phyloP scores from a whole-genome alignment of 257 asterid genomes.

The Ilex aquifolium region DNA sequence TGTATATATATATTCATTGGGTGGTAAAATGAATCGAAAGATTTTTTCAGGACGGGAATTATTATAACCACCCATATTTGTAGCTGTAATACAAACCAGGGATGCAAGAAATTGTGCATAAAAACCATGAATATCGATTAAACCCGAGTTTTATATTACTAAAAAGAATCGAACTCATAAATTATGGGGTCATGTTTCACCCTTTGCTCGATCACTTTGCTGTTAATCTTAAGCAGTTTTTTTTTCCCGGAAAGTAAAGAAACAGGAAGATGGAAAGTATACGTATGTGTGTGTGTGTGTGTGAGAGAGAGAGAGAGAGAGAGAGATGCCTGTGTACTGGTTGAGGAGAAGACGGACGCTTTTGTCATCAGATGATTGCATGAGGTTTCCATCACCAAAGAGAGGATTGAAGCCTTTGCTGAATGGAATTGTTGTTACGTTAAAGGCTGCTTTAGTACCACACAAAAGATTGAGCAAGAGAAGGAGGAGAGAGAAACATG shows the following conservation, averaged over 20 bases:
- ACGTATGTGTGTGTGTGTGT: not conserved
- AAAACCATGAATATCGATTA: too few species aligned
- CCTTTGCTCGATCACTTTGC: too few species aligned
- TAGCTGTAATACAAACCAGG: too few species aligned
- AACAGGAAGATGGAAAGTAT: not conserved
- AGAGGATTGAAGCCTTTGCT: conserved; percentile 53
- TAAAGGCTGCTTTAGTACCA: conserved; percentile 15
- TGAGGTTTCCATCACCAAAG: conserved; percentile 61
- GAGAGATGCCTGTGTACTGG: conserved; percentile 55
- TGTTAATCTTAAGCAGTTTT: too few species aligned
- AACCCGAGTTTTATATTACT: too few species aligned
- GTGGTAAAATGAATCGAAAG: not conserved
- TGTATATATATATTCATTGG: not conserved
- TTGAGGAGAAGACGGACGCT: conserved; percentile 71
- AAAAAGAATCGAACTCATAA: too few species aligned
- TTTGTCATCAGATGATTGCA: conserved; percentile 42
- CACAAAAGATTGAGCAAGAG: conserved; percentile 23
- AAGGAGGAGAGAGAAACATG: conserved; percentile 9
- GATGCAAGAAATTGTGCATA: too few species aligned
- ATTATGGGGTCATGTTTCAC: too few species aligned
- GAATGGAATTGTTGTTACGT: conserved; percentile 48
- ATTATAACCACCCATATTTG: too few species aligned
- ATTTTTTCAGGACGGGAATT: not conserved
- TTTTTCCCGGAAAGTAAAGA: not conserved
- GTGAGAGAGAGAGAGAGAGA: not conserved